A percentile compares a stretch with the other conserved stretches of the same genome.
These are phyloP conservation scores for Ambrosia artemisiifolia DNA, from an alignment of 129 eudicot species.

Conservation along the genomic window DNA sequence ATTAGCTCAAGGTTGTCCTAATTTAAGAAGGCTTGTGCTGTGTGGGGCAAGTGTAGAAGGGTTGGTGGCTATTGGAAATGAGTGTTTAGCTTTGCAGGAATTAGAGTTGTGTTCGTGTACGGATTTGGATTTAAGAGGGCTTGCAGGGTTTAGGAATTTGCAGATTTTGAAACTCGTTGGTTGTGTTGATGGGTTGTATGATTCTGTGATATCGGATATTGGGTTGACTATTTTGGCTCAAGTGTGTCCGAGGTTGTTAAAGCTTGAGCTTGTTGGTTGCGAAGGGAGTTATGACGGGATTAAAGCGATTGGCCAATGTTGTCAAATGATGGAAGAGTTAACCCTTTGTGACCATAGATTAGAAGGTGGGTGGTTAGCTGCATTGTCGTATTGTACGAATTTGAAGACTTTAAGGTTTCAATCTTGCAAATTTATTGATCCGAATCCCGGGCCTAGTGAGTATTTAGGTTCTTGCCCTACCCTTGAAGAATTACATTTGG, in stretches of 20 bases:
- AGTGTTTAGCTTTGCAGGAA: slow-evolving; percentile 72
- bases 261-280: slow-evolving; percentile 91
- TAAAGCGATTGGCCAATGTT: slow-evolving; percentile 92
- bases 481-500: slow-evolving; percentile 79
- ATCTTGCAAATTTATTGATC: slow-evolving; percentile 69
- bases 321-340: slow-evolving; percentile 92
- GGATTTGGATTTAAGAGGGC: slow-evolving; percentile 56
- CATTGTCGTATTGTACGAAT: slow-evolving; percentile 68
- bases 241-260: slow-evolving; percentile 75
- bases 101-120: slow-evolving; percentile 62
- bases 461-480: slow-evolving; percentile 78
- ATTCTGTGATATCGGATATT: slow-evolving; percentile 73
- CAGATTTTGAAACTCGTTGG: slow-evolving; percentile 80
- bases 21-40: slow-evolving; percentile 54
- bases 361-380: slow-evolving; percentile 97
- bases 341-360: slow-evolving; percentile 66
- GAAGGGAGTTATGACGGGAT: slow-evolving; percentile 98
- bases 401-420: slow-evolving; percentile 80
- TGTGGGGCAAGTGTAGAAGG: slow-evolving; percentile 59
- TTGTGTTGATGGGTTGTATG: slow-evolving; percentile 63
- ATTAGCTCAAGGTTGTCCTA: slow-evolving; percentile 65
- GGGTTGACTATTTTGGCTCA: slow-evolving; percentile 93
- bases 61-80: slow-evolving; percentile 49
- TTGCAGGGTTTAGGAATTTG: slow-evolving; percentile 53
- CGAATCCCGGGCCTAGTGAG: slow-evolving; percentile 76